Percentiles rank a stretch among this genome's conserved stretches.
Conservation (phyloP, 2,329 filamentous ascomycete species). For the Xylariales sp. region DNA sequence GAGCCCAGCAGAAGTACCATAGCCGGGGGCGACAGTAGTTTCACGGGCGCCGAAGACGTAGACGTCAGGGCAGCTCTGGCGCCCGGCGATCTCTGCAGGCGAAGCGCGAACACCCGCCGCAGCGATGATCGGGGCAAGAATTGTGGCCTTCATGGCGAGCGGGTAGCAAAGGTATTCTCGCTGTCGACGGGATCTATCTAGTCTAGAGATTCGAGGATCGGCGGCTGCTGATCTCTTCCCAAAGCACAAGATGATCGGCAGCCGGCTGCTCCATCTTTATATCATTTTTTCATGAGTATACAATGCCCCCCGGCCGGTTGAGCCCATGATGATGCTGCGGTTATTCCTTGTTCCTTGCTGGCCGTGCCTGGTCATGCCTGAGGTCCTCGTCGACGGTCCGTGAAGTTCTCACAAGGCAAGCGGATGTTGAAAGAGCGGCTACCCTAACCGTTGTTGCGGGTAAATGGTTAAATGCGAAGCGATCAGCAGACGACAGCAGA, state of each 20-base stretch:
- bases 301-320: background rate
- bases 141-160: conserved; percentile 31
- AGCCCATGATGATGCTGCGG: background rate
- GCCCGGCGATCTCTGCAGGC: conserved; percentile 29
- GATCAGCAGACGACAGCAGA: conserved; percentile 17
- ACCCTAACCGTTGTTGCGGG: conserved; percentile 29
- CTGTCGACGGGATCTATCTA: background rate
- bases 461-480: conserved; percentile 36
- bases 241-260: background rate
- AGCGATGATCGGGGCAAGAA: conserved; percentile 26
- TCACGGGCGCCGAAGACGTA: conserved; percentile 40
- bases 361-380: background rate
- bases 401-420: conserved; percentile 22
- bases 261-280: conserved; percentile 27
- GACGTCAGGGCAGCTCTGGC: conserved; percentile 35
- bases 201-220: background rate
- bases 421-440: conserved; percentile 23
- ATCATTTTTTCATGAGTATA: background rate
- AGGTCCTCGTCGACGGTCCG: conserved; percentile 11
- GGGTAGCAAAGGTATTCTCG: background rate
- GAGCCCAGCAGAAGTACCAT: conserved; percentile 34
- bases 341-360: background rate
- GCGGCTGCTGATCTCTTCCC: conserved; percentile 4
- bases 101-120: conserved; percentile 31
- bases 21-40: conserved; percentile 33